These are phyloP conservation scores for Comarum palustre DNA, from an alignment of 306 rosid species.

Conservation along the genomic window DNA sequence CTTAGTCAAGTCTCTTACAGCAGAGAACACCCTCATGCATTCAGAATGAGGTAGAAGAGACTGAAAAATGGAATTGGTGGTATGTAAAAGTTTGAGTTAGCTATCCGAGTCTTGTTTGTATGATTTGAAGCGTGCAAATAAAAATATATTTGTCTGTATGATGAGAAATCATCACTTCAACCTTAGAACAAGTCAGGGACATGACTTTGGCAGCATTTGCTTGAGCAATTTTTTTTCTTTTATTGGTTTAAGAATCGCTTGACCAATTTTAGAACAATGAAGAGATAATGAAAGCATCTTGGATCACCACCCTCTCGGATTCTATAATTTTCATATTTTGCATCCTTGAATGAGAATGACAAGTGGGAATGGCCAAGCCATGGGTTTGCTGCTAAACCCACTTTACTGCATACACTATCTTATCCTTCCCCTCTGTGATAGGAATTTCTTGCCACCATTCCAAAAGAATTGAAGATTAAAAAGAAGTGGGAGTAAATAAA, in stretches of 20 bases:
- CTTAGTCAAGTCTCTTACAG: background rate
- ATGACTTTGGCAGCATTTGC: slow-evolving; percentile 2
- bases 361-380: slow-evolving; percentile 21
- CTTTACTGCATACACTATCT: slow-evolving; percentile 17
- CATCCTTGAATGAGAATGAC: slow-evolving; percentile 21
- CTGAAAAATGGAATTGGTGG: background rate
- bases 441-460: slow-evolving; percentile 37
- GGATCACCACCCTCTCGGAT: slow-evolving; percentile 17
- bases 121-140: background rate
- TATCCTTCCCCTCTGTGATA: slow-evolving; percentile 39
- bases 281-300: slow-evolving; percentile 19
- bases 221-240: background rate
- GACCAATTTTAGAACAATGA: slow-evolving; percentile 2
- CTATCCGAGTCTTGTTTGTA: background rate
- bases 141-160: background rate
- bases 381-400: slow-evolving; percentile 3
- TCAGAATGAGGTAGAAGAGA: background rate
- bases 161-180: slow-evolving; percentile 1
- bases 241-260: background rate
- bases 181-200: background rate
- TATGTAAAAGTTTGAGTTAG: background rate
- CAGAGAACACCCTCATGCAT: background rate
- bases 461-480: background rate
- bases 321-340: slow-evolving; percentile 23
- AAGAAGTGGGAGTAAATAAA: slow-evolving; percentile 13